A percentile compares a stretch with the other conserved stretches of the same genome.
Conservation (phyloP, 2,329 filamentous ascomycete genomes). For the Aspergillus intermedius region DNA sequence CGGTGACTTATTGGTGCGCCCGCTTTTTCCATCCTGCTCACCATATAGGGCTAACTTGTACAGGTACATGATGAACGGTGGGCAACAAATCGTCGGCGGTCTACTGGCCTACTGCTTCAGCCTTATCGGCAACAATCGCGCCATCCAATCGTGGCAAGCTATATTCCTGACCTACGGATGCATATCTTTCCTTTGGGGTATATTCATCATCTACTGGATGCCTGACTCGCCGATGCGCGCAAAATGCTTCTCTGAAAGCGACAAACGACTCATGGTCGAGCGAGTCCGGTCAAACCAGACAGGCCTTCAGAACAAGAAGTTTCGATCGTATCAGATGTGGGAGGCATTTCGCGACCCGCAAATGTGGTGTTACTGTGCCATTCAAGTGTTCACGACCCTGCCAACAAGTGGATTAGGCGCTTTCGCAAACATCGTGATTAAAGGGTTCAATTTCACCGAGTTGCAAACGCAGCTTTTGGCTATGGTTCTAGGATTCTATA, state of each 20-base stretch:
- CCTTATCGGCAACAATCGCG: slow-evolving; percentile 45
- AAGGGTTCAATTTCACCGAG: slow-evolving; percentile 57
- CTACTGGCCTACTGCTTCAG: slow-evolving; percentile 55
- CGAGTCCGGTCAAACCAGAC: slow-evolving; percentile 57
- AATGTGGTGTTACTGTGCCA: slow-evolving; percentile 57
- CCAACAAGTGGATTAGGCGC: slow-evolving; percentile 67
- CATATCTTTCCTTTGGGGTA: slow-evolving; percentile 57
- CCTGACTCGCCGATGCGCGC: slow-evolving; percentile 66
- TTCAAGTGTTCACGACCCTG: slow-evolving; percentile 65
- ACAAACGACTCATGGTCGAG: slow-evolving; percentile 59
- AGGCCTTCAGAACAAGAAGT: slow-evolving; percentile 53
- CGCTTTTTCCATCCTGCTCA: slow-evolving; percentile 21
- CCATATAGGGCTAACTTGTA: background rate
- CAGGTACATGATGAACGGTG: slow-evolving; percentile 68
- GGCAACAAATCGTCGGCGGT: slow-evolving; percentile 65
- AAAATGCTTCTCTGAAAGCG: slow-evolving; percentile 60
- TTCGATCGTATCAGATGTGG: slow-evolving; percentile 48
- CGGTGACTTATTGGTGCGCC: slow-evolving; percentile 58
- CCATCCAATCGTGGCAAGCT: slow-evolving; percentile 60
- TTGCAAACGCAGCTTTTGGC: slow-evolving; percentile 66
- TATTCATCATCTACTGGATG: slow-evolving; percentile 58
- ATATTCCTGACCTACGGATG: slow-evolving; percentile 62
- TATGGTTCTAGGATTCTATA: slow-evolving; percentile 66
- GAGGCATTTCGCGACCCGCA: slow-evolving; percentile 61
- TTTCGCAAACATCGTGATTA: slow-evolving; percentile 70